Conservation (phyloP, 2,329 filamentous ascomycete genomes). For the Tympanopsis confertula region DNA sequence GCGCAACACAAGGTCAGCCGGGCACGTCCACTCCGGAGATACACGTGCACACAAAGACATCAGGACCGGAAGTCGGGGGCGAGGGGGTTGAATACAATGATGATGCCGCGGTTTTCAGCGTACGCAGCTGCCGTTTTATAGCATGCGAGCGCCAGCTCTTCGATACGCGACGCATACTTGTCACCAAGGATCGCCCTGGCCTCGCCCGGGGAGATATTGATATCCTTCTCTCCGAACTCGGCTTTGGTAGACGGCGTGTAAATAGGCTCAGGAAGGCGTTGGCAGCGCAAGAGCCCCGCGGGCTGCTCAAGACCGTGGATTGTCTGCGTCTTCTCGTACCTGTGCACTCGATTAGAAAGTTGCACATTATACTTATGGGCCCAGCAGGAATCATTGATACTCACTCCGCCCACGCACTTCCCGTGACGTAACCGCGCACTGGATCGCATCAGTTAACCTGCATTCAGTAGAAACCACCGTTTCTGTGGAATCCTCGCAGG, state of each 20-base stretch:
- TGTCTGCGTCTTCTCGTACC: conserved; percentile 57
- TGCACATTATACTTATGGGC: too few relatives aligned
- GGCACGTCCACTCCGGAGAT: neutral
- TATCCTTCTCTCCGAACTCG: conserved; percentile 64
- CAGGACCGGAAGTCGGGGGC: neutral
- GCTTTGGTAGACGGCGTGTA: conserved; percentile 79
- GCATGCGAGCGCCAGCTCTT: conserved; percentile 49
- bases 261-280: conserved; percentile 57
- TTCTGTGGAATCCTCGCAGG: too few relatives aligned
- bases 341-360: neutral
- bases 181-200: conserved; percentile 53
- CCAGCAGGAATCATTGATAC: too few relatives aligned
- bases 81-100: conserved; percentile 46
- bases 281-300: conserved; percentile 56
- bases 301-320: conserved; percentile 68
- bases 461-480: neutral
- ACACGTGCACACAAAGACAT: neutral
- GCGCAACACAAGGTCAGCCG: neutral
- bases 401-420: conserved; percentile 67
- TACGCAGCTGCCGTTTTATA: conserved; percentile 54
- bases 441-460: conserved; percentile 6
- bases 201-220: conserved; percentile 69
- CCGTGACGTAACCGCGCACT: conserved; percentile 82
- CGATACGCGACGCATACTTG: conserved; percentile 51
- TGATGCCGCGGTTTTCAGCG: conserved; percentile 54